These are phyloP conservation scores for Hortaea sp. DNA, from an alignment of 2,329 filamentous ascomycete genomes.

Conservation along the genomic window DNA sequence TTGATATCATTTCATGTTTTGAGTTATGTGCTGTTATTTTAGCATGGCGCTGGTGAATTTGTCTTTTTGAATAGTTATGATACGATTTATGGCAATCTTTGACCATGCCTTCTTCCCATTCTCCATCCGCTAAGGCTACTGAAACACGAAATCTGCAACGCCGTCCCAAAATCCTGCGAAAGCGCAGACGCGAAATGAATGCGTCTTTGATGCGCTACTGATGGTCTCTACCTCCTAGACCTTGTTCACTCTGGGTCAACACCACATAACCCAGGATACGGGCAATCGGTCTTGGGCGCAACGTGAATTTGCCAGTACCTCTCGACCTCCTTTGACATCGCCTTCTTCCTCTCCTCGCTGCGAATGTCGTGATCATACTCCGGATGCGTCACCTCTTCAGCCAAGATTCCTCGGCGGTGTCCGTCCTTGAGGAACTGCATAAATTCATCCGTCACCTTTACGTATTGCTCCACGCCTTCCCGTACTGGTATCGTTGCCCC, in stretches of 20 bases:
- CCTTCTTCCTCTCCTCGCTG: slow-evolving; percentile 16
- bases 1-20: no score
- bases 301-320: slow-evolving; percentile 37
- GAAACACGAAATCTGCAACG: no score
- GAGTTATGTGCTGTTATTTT: no score
- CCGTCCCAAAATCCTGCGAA: no score
- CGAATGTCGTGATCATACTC: slow-evolving; percentile 24
- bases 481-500: slow-evolving; percentile 49
- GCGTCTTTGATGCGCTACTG: background rate
- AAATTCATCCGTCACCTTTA: slow-evolving; percentile 49
- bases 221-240: background rate
- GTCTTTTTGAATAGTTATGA: no score
- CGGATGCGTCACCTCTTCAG: slow-evolving; percentile 37
- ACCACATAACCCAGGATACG: slow-evolving; percentile 11
- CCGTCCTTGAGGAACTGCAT: slow-evolving; percentile 38
- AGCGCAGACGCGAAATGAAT: no score
- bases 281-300: slow-evolving; percentile 21
- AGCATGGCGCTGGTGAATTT: no score
- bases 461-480: slow-evolving; percentile 50
- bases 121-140: no score
- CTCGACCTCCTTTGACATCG: slow-evolving; percentile 12
- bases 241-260: slow-evolving; percentile 7
- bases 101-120: no score
- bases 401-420: slow-evolving; percentile 39
- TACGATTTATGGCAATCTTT: no score